phyloP scores from a whole-genome alignment of 768 basidiomycete genomes.

The Wakefieldia striispora region DNA sequence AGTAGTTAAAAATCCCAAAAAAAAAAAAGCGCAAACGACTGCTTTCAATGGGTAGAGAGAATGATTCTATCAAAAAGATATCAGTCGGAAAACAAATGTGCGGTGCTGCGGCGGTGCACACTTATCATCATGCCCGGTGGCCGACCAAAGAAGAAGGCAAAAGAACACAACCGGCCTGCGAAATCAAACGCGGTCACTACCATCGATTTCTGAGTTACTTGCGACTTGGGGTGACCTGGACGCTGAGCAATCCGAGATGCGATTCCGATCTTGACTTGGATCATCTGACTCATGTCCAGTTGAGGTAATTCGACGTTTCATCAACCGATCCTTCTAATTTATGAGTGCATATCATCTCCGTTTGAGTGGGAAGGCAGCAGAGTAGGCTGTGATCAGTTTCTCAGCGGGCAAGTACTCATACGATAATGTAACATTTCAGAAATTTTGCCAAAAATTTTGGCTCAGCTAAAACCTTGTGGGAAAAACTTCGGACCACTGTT shows the following conservation, averaged over 20 bases:
- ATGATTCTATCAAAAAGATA: no score
- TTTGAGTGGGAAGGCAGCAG: slow-evolving; percentile 36
- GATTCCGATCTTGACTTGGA: no score
- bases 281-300: slow-evolving; percentile 35
- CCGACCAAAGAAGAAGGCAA: not conserved
- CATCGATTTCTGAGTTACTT: no score
- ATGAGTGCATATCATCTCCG: slow-evolving; percentile 36
- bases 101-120: no score
- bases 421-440: not conserved
- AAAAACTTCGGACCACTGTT: not conserved
- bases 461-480: not conserved
- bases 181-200: no score
- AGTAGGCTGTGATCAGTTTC: slow-evolving; percentile 36
- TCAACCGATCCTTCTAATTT: slow-evolving; percentile 36
- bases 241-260: no score
- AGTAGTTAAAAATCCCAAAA: not conserved
- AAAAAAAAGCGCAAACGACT: not conserved
- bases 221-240: no score
- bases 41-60: not conserved
- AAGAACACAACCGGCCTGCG: not conserved
- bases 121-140: not conserved
- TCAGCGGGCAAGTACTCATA: slow-evolving; percentile 3
- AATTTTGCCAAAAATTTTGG: not conserved
- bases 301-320: slow-evolving; percentile 37
- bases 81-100: no score